phyloP scores from a whole-genome alignment of 2,329 filamentous ascomycete genomes.

The Elsinoe arachidis region DNA sequence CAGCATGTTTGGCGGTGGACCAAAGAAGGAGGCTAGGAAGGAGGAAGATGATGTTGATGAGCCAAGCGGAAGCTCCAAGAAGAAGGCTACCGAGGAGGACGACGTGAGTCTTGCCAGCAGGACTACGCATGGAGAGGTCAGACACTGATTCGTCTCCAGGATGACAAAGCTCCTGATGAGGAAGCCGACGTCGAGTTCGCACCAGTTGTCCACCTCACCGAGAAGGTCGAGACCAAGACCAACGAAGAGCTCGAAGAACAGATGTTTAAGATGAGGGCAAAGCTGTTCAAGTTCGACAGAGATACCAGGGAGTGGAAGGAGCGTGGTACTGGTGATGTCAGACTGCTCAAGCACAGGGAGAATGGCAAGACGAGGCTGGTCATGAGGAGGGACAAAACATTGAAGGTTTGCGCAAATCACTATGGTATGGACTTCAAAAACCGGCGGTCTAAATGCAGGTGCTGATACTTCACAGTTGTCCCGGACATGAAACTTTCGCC shows the following conservation, averaged over 20 bases:
- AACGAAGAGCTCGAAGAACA: conserved; percentile 98
- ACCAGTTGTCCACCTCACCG: conserved; percentile 88
- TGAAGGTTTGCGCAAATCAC: conserved; percentile 99
- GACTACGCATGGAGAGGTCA: neutral
- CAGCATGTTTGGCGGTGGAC: conserved; percentile 97
- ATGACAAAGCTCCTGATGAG: conserved; percentile 42
- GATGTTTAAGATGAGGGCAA: conserved; percentile 98
- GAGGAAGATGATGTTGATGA: conserved; percentile 66
- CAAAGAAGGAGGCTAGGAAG: conserved; percentile 92
- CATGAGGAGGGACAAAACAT: conserved; percentile 98
- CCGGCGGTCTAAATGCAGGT: conserved; percentile 9
- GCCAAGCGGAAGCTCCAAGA: conserved; percentile 70
- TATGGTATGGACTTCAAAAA: conserved; percentile 59
- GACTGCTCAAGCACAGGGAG: conserved; percentile 97
- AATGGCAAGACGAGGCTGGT: conserved; percentile 95
- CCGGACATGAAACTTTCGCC: conserved; percentile 98
- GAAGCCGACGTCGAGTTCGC: conserved; percentile 91
- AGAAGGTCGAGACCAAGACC: conserved; percentile 95
- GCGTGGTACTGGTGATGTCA: conserved; percentile 91
- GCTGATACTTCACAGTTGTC: conserved; percentile 54
- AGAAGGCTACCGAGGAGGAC: conserved; percentile 56
- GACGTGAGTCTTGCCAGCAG: conserved; percentile 26
- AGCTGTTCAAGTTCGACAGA: conserved; percentile 96
- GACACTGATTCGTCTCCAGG: conserved; percentile 18
- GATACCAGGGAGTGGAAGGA: conserved; percentile 97